phyloP scores from a whole-genome alignment of 768 basidiomycete genomes.

The Suillus clintonianus region DNA sequence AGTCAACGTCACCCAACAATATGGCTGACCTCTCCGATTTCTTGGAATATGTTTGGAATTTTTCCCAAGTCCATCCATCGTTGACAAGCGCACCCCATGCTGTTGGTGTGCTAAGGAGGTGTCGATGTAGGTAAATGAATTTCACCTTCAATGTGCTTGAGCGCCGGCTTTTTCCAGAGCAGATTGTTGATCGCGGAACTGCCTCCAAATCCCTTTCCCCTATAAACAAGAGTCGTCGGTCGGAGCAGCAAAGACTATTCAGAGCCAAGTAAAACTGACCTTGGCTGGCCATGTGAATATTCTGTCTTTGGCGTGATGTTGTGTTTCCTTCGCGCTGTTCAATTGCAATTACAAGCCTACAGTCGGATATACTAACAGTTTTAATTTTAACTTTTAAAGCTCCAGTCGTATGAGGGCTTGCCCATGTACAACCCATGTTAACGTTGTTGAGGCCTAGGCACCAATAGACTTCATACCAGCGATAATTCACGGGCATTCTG shows the following conservation, averaged over 20 bases:
- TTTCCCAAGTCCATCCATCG: conserved; percentile 55
- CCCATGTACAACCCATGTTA: not conserved
- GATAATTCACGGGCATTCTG: not conserved
- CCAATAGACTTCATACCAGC: not conserved
- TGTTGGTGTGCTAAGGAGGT: not conserved
- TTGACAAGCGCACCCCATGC: conserved; percentile 51
- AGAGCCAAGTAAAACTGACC: not conserved
- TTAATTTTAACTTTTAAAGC: too few species aligned
- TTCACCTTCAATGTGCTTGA: not conserved
- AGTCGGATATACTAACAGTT: not conserved
- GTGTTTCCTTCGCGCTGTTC: not conserved
- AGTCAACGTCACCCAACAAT: not conserved
- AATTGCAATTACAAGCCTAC: not conserved
- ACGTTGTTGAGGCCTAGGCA: not conserved
- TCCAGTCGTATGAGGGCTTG: not conserved
- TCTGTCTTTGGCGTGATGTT: not conserved
- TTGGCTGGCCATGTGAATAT: not conserved
- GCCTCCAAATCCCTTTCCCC: not conserved
- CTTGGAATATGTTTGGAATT: conserved; percentile 39
- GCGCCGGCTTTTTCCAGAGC: not conserved
- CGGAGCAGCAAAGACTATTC: not conserved
- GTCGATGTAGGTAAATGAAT: not conserved
- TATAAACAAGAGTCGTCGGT: not conserved
- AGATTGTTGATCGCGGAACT: not conserved
- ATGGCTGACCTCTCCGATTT: conserved; percentile 38